Evolutionary conservation across 1,139 yeast genomes (phyloP), one percentile per base, ranked within the genome.

Genomic region (Sugiyamaella pinicola): DNA sequence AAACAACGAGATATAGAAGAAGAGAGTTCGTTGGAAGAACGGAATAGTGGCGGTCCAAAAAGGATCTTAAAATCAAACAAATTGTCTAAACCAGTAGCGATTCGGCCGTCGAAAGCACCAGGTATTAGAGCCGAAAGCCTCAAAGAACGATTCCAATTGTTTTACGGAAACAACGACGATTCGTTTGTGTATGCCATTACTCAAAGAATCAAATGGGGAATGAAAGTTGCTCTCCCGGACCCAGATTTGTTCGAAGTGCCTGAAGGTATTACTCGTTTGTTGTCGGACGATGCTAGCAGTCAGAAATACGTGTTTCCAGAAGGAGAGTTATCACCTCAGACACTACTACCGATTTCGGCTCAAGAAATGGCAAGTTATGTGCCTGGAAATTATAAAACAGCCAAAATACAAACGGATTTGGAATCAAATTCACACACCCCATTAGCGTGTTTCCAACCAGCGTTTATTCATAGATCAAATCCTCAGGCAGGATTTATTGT

Each of bases 191-290:
- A 49, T 8, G 65, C 58, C 4, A 52, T 56, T 8, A 51, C 48
- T 13, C 55, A 55, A n/a, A 52, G 66, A 19, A 48, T 50, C 6
- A 54, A 52, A 40, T 61, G 65, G 64, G 63, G 58, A 2, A 21
- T 31, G 43, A 21, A 13, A 18, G 31, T 31, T 3, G 26, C 19
- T 8, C 26, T 46, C 17, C 49, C 49, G 4, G 28, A 37, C 6
- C 49, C 49, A 28, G 43, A 37, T 17, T 19, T 46, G 12, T 46
- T 46, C 17, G 49, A 46, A 17, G 38, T 46, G n/a, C 49, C 49
- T 1, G 29, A 37, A 6, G 21, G 28, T 9, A n/a, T 46, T n/a
- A 37, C 28, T 12, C 29, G 3, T 8, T 26, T 46, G 13, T 41
- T 9, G 13, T 19, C 26, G 3, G 29, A 21, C 4, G 19, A 31